Evolutionary conservation across 306 rosid genomes (phyloP).

Genomic region (Lotus japonicus): DNA sequence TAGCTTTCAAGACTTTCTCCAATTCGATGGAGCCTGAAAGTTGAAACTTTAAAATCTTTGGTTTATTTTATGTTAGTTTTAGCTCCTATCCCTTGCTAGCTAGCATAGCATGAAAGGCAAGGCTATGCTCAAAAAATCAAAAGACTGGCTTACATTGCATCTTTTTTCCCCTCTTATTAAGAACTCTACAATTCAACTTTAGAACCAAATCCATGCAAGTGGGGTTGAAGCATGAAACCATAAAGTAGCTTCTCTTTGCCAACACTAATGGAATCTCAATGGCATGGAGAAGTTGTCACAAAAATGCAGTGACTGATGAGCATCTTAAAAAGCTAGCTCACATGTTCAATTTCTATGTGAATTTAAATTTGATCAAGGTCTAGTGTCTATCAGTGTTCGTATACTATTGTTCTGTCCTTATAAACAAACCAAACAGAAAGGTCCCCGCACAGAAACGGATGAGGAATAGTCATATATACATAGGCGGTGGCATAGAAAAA

Average conservation of each 20-base stretch:
- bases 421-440: constrained; percentile 5
- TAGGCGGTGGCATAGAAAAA: neutral
- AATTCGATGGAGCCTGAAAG: neutral
- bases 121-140: constrained; percentile 2
- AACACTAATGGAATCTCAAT: neutral
- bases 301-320: neutral
- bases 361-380: neutral
- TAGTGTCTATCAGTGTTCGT: neutral
- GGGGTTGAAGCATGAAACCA: neutral
- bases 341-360: neutral
- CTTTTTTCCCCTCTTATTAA: neutral
- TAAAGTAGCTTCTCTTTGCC: neutral
- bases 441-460: neutral
- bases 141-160: neutral
- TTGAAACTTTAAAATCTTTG: neutral
- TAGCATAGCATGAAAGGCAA: constrained; percentile 14
- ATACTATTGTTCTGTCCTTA: constrained; percentile 1
- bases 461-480: neutral
- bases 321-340: constrained; percentile 1
- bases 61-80: neutral
- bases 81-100: neutral
- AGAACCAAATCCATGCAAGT: neutral
- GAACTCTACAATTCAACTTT: too few relatives aligned
- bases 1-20: neutral
- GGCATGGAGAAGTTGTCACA: neutral